Evolutionary conservation across 257 asterid genomes (phyloP), one percentile per base, ranked within the genome.

Genomic region (Plantago elongata): DNA sequence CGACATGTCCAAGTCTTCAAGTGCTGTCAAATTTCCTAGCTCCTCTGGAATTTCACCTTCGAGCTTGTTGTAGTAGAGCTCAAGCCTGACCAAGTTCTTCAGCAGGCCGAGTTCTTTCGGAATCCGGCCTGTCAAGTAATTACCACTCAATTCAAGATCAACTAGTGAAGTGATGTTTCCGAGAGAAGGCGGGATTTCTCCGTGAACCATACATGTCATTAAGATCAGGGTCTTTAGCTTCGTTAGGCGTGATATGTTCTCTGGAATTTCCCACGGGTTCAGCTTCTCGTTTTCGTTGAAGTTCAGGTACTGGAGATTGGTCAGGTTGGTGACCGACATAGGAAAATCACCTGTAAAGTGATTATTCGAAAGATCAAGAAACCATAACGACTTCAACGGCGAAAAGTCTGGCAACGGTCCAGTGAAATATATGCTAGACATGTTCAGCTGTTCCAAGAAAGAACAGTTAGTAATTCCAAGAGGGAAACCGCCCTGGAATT

Each of bases 81-180:
- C 99, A 49, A 92, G 89, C 75, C 65, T 79, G 69, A 59, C 51
- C 74, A 92, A 62, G 38, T 87, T 89, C 46, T 57, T 67, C 42
- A 92, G 68, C 61, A 10, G 40, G 18, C 96, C 94, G 5, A 92
- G 52, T 54, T 87, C 95, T 0, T n/a, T 66, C 0, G 97, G 99
- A n/a, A 92, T 45, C 18, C 45, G 65, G 3, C 99, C 99, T 0
- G 13, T 54, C 15, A 92, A 63, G 45, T 60, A 70, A 58, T 92
- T 92, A 0, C 94, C 97, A 18, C 89, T 73, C 52, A 92, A 57
- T 71, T 92, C 97, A 40, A 92, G 94, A 76, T 87, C 96, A 18
- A 78, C 17, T 10, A 92, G 80, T 3, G 97, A 78, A 3, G 89
- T 83, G 89, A 92, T 83, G 64, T 84, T 83, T 12, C 94, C 94